Conservation (phyloP, 2,329 filamentous ascomycete species). For the Alternaria infectoria region DNA sequence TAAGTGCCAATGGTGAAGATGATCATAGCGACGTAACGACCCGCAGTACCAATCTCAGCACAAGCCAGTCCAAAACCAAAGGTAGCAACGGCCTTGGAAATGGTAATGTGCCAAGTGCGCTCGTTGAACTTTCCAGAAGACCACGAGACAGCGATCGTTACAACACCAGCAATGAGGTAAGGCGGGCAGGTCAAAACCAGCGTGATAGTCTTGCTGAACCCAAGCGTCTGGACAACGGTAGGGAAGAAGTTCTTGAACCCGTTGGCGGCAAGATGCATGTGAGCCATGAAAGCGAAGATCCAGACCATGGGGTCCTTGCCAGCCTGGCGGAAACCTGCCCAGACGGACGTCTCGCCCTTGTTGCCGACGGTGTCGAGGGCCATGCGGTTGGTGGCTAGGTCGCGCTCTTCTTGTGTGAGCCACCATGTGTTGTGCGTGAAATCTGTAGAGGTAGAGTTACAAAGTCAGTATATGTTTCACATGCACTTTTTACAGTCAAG, state of each 20-base stretch:
- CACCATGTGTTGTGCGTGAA: conserved; percentile 51
- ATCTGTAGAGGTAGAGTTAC: conserved; percentile 7
- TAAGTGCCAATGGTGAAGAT: conserved; percentile 47
- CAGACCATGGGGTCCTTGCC: conserved; percentile 56
- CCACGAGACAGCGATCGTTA: conserved; percentile 45
- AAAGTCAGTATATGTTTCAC: no score
- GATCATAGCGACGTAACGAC: conserved; percentile 39
- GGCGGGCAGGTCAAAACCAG: conserved; percentile 55
- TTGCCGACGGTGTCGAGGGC: conserved; percentile 59
- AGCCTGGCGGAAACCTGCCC: conserved; percentile 59
- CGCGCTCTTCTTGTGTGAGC: conserved; percentile 55
- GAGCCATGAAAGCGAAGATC: conserved; percentile 47
- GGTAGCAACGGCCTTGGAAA: conserved; percentile 48
- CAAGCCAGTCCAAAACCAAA: conserved; percentile 49
- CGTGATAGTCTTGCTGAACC: conserved; percentile 58
- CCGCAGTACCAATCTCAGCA: conserved; percentile 45
- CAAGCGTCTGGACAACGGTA: conserved; percentile 58
- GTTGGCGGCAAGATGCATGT: conserved; percentile 40
- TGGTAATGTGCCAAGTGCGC: conserved; percentile 50
- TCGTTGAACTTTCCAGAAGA: conserved; percentile 49
- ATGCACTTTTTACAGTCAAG: no score
- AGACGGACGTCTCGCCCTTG: conserved; percentile 52
- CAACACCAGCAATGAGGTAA: conserved; percentile 30
- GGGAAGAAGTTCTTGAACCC: conserved; percentile 57
- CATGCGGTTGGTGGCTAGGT: conserved; percentile 42